Evolutionary conservation across 306 rosid species (phyloP), one percentile per base, ranked within the genome.

Genomic region (Myrica gale): DNA sequence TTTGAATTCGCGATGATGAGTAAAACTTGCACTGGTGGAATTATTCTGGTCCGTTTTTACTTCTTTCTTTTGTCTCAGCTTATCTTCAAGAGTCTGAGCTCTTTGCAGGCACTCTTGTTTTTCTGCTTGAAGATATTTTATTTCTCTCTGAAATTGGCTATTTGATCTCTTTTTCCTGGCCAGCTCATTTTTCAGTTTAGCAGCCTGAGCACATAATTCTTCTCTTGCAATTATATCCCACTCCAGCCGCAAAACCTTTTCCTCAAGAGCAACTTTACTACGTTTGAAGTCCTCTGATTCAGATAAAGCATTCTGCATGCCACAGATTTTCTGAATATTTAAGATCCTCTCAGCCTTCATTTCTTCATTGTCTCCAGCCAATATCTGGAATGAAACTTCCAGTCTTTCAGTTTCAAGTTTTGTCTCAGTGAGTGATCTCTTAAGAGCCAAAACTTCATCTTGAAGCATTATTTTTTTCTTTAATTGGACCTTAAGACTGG

Each of bases 211-310:
- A 76, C 56, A 50, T 69, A 79, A 62, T 62, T 84, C 26, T 63
- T 88, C 89, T 81, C 60, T 86, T 9, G 80, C 86, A 48, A 53
- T 73, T 76, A 81, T 71, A 67, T 90, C 91, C 83, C 76, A 81
- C 78, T 86, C 89, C 39, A 82, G 72, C 76, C 81, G 85, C 78
- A 74, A 42, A 81, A 90, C 72, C 76, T 76, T 88, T 83, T 90
- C 90, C 78, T 90, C 87, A 5, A 88, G n/a, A n/a, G n/a, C n/a
- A n/a, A 58, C 80, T 79, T 76, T 82, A 71, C 81, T 69, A 5
- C 48, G 77, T 63, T 73, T 84, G 76, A 63, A 78, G 57, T 84
- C 84, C 74, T 83, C 83, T 63, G 83, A 74, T 67, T 84, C 83
- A 20, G 83, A 74, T 51, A 62, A 65, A 57, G 75, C 73, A 62